Evolutionary conservation across 73 alveolate genomes (phyloP).

Genomic region (Paraurostyla sp.): DNA sequence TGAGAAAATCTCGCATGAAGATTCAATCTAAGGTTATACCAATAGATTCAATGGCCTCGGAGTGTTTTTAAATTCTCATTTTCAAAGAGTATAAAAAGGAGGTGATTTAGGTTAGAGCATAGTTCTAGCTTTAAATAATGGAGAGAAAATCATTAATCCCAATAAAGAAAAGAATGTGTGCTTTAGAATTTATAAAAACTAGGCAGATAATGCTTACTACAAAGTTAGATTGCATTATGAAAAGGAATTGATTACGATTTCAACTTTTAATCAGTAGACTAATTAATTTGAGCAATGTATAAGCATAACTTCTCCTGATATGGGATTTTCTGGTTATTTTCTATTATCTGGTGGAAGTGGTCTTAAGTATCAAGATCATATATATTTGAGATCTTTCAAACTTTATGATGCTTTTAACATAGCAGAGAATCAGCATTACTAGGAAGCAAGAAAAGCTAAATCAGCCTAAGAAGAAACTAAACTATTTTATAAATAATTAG

Average conservation of each 20-base stretch:
- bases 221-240: neutral
- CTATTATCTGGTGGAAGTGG: neutral
- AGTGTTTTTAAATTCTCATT: neutral
- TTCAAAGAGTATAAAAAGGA: neutral
- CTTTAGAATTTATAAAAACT: neutral
- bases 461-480: neutral
- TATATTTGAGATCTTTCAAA: neutral
- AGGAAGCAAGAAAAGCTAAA: constrained; percentile 10
- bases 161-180: neutral
- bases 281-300: neutral
- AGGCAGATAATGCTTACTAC: neutral
- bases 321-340: neutral
- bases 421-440: constrained; percentile 16
- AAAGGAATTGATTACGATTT: neutral
- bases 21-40: neutral
- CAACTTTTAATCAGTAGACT: neutral
- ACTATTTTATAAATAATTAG: neutral
- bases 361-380: neutral
- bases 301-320: neutral
- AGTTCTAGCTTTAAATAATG: neutral
- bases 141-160: neutral
- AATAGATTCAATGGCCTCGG: neutral
- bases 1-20: neutral
- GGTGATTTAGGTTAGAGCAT: neutral
- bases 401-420: neutral